Evolutionary conservation across 1,139 yeast genomes (phyloP).

Genomic region (Debaryomyces sp.): DNA sequence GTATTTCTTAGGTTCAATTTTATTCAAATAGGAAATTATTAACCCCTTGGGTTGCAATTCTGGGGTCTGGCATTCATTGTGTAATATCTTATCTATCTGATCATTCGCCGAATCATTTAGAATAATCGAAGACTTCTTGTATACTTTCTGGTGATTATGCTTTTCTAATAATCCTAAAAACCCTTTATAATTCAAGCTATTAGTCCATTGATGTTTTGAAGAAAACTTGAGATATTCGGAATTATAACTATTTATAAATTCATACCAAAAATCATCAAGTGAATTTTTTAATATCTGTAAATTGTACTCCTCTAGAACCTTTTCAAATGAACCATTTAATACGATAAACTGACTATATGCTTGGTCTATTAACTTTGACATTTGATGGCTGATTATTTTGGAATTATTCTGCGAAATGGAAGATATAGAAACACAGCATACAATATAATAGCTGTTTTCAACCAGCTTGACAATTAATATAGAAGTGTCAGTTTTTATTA

Average conservation of each 20-base stretch:
- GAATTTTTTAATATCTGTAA: constrained; percentile 18
- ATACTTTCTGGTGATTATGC: constrained; percentile 13
- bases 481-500: constrained; percentile 30
- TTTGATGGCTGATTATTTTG: constrained; percentile 30
- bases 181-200: constrained; percentile 38
- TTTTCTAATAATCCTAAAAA: constrained; percentile 35
- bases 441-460: constrained; percentile 30
- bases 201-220: constrained; percentile 38
- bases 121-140: constrained; percentile 35
- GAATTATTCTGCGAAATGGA: constrained; percentile 17
- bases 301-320: constrained; percentile 21
- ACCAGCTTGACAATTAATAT: constrained; percentile 30
- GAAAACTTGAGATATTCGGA: constrained; percentile 25
- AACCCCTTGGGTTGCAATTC: constrained; percentile 27
- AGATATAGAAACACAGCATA: constrained; percentile 28
- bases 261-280: constrained; percentile 32
- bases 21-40: constrained; percentile 29
- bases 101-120: constrained; percentile 19
- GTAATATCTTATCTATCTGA: constrained; percentile 23
- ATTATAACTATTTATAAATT: constrained; percentile 33
- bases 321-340: constrained; percentile 28
- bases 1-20: constrained; percentile 30
- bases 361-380: constrained; percentile 24
- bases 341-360: constrained; percentile 31
- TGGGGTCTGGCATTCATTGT: constrained; percentile 1